Conservation (phyloP, 345 rosid species). For the Acer campestre region DNA sequence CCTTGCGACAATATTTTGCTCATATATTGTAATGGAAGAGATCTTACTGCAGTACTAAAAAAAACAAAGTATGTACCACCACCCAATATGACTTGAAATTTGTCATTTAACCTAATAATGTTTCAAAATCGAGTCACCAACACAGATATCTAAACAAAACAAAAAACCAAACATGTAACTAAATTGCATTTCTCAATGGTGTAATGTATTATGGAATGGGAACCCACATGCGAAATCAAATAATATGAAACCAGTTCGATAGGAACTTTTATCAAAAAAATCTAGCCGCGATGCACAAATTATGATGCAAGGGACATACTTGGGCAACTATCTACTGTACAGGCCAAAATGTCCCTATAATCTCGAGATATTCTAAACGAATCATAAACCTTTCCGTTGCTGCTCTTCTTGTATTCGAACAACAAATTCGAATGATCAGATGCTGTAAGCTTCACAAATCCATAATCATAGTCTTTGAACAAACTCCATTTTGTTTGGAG, state of each 20-base stretch:
- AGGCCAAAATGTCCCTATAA: conserved; percentile 57
- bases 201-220: background rate
- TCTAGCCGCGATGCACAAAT: background rate
- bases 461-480: conserved; percentile 51
- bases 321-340: conserved; percentile 59
- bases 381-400: conserved; percentile 68
- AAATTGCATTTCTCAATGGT: background rate
- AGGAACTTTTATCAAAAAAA: background rate
- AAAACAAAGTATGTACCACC: too few relatives aligned
- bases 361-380: conserved; percentile 57
- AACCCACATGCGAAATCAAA: background rate
- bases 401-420: conserved; percentile 73
- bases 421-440: conserved; percentile 54
- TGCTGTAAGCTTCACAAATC: conserved; percentile 59
- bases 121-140: too few relatives aligned
- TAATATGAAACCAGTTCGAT: background rate
- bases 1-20: too few relatives aligned
- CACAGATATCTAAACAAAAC: too few relatives aligned
- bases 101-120: too few relatives aligned
- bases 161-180: too few relatives aligned
- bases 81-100: too few relatives aligned
- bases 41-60: too few relatives aligned
- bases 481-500: conserved; percentile 59
- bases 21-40: too few relatives aligned
- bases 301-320: conserved; percentile 60